Evolutionary conservation across 2,329 filamentous ascomycete genomes (phyloP).

Genomic region (Venturia carpophila): DNA sequence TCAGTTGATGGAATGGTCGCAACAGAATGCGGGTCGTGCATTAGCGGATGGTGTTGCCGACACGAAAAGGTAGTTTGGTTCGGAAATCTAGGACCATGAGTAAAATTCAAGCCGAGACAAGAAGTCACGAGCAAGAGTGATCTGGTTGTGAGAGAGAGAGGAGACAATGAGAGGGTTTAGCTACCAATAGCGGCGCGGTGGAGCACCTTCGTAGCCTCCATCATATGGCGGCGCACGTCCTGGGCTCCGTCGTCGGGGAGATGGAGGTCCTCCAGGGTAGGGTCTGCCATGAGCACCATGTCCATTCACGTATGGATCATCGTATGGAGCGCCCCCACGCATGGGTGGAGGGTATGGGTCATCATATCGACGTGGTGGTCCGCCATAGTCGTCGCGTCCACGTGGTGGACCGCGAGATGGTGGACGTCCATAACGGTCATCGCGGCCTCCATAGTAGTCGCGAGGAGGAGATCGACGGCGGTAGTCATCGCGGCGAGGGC

Average conservation of each 20-base stretch:
- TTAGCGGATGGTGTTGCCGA: background rate
- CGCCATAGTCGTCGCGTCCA: constrained; percentile 59
- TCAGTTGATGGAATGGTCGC: background rate
- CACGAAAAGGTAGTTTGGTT: background rate
- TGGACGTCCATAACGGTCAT: constrained; percentile 50
- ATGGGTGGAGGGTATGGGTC: constrained; percentile 59
- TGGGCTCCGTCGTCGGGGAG: constrained; percentile 32
- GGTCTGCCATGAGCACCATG: constrained; percentile 46
- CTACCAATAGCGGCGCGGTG: constrained; percentile 39
- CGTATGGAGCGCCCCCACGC: constrained; percentile 47
- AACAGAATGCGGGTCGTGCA: background rate
- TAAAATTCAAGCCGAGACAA: constrained; percentile 13
- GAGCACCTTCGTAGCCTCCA: constrained; percentile 30
- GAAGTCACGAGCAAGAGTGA: constrained; percentile 3
- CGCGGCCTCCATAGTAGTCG: constrained; percentile 76
- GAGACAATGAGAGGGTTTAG: constrained; percentile 21
- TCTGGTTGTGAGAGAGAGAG: background rate
- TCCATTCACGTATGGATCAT: constrained; percentile 55
- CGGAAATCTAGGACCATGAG: constrained; percentile 10
- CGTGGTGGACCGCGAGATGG: constrained; percentile 59
- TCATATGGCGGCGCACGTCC: constrained; percentile 33
- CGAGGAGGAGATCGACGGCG: constrained; percentile 68
- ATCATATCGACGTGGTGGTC: constrained; percentile 58
- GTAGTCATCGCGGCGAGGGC: constrained; percentile 81
- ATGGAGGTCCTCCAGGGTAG: constrained; percentile 42